phyloP scores from a whole-genome alignment of 2,329 filamentous ascomycete genomes.

The Aquanectria penicillioides region DNA sequence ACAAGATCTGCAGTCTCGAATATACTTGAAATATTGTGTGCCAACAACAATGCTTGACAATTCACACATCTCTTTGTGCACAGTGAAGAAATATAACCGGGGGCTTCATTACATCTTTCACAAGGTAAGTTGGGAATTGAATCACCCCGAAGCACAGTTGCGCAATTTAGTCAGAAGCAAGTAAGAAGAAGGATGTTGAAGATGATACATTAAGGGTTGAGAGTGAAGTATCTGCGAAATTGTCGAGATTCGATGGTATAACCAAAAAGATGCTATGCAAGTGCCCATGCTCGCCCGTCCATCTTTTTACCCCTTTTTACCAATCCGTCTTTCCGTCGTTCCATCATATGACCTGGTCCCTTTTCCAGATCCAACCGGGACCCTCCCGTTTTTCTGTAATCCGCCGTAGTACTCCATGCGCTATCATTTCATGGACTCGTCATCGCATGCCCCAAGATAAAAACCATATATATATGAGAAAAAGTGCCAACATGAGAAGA shows the following conservation, averaged over 20 bases:
- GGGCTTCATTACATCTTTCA: no score
- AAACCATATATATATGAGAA: conserved; percentile 22
- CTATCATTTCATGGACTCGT: conserved; percentile 38
- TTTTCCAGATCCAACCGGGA: conserved; percentile 28
- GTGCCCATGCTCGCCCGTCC: conserved; percentile 25
- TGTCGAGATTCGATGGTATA: conserved; percentile 7
- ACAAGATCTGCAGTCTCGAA: no score
- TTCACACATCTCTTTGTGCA: no score
- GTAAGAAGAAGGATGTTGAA: no score
- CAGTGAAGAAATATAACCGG: no score
- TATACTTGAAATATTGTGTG: no score
- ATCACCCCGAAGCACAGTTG: no score
- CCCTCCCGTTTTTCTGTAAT: conserved; percentile 29
- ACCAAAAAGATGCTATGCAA: conserved; percentile 28
- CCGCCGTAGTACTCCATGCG: conserved; percentile 35
- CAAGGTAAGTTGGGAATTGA: no score
- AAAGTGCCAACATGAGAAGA: conserved; percentile 23
- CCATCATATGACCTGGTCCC: conserved; percentile 29
- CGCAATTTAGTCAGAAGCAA: no score
- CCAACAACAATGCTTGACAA: no score
- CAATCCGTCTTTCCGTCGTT: conserved; percentile 26
- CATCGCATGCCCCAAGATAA: conserved; percentile 31
- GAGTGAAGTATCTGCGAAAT: conserved; percentile 6
- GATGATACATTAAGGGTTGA: conserved; percentile 17
- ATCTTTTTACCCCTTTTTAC: conserved; percentile 28